Evolutionary conservation across 768 basidiomycete genomes (phyloP).

Genomic region (Rhodocollybia butyracea): DNA sequence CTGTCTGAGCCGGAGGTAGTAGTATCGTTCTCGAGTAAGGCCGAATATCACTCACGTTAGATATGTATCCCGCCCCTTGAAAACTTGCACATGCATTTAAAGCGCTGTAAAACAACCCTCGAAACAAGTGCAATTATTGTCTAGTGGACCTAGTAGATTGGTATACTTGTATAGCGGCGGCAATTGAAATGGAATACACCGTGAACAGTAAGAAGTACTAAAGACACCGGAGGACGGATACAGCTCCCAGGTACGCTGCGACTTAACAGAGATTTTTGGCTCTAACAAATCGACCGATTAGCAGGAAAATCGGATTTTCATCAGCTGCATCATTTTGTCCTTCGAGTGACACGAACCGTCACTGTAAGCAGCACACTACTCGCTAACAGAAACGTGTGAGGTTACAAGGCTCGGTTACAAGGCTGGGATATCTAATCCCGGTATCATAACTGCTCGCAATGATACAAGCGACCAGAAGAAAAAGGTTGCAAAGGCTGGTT

Average conservation of each 20-base stretch:
- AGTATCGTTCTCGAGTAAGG: neutral
- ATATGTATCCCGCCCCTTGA: neutral
- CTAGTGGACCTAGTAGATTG: neutral
- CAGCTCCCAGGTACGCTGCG: neutral
- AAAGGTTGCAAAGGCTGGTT: neutral
- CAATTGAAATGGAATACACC: neutral
- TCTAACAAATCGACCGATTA: neutral
- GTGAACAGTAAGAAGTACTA: neutral
- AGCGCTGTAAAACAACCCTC: neutral
- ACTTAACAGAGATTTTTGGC: neutral
- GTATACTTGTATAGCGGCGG: neutral
- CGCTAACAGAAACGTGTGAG: no score
- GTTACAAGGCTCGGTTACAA: neutral
- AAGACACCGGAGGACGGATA: neutral
- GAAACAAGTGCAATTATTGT: neutral
- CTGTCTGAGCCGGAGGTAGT: neutral
- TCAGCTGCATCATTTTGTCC: neutral
- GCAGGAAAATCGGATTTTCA: neutral
- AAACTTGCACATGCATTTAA: neutral
- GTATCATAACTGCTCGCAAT: neutral
- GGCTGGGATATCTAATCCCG: neutral
- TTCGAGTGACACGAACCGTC: no score
- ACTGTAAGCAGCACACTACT: no score
- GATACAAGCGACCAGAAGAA: neutral
- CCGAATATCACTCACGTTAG: neutral